A percentile compares a stretch with the other conserved stretches of the same genome.
Conservation (phyloP, 495 filamentous ascomycete species). For the Cercophora scortea region DNA sequence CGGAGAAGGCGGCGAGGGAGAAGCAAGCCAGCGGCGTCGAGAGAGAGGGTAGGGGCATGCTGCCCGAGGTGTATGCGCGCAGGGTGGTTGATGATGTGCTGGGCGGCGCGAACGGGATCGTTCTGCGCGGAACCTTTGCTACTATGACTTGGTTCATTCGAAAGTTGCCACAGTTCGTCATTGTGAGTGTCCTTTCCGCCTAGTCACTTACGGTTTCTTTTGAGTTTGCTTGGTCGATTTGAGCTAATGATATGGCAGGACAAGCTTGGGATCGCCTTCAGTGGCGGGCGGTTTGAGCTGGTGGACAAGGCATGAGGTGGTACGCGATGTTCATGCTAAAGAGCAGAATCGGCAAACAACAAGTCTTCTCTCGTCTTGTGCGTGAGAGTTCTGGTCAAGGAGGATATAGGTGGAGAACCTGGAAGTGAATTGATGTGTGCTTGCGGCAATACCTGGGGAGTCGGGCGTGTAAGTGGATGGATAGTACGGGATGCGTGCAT, state of each 20-base stretch:
- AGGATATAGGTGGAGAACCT: no score
- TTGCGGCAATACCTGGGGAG: no score
- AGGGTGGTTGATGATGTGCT: slow-evolving; percentile 1
- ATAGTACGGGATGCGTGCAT: no score
- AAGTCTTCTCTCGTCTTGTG: no score
- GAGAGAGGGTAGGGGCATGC: not conserved
- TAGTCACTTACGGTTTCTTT: not conserved
- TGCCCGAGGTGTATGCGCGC: not conserved
- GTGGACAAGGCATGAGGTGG: not conserved
- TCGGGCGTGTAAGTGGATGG: no score
- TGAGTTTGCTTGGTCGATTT: not conserved
- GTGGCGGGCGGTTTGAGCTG: not conserved
- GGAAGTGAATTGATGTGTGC: no score
- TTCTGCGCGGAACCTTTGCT: not conserved
- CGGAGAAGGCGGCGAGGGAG: not conserved
- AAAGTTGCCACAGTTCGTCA: not conserved
- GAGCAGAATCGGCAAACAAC: no score
- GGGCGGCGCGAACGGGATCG: not conserved
- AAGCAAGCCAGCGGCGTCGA: no score
- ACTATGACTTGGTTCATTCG: not conserved
- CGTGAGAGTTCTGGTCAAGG: no score
- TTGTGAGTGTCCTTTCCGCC: not conserved
- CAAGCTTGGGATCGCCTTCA: not conserved
- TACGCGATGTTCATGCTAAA: no score
- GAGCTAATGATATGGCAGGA: not conserved